Base-by-base conservation (phyloP, 2,329 filamentous ascomycete genomes). In the Cadophora gregata region DNA sequence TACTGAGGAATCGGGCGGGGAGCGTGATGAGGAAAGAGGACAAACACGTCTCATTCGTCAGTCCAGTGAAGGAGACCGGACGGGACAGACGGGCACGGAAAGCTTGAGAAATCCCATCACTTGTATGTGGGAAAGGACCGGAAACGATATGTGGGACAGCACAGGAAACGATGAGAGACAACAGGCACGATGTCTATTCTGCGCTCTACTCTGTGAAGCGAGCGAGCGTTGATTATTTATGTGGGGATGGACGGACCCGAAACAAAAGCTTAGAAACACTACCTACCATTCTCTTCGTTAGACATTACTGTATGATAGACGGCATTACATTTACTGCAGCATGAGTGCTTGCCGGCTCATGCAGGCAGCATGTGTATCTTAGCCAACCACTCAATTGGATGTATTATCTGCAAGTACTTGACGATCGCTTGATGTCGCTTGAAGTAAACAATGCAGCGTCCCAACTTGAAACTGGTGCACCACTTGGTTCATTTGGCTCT, bases 1-100 rank as follows among this genome's bases (percentile, higher is more conserved):
- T 72, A 5, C 38, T 75, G 47, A 69, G 71, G 38, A 72, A 74
- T 59, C 67, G 72, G 27, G 61, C 69, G 19, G 71, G 72, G 3
- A 72, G 67, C 36, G 70, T 67, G 16, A 70, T 74, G 36, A 72
- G 71, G 50, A 77, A 77, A 63, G 76, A 76, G 45, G 73, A 76
- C 21, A 77, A 77, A 59, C 78, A 77, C 60, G 78, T 79, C 36
- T 76, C 74, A 6, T 78, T 79, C 69, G 75, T 78, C 2, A 75
- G 73, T 53, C 75, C 77, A 4, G 72, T 75, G 2, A 75, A 74
- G 66, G 71, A 72, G 31, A 66, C 76, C 4, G 70, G 71, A 4
- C 73, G 72, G 62, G 69, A 70, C 50, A 69, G 68, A 64, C 62
- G 70, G 27, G 65, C 58, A 24, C 56, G 65, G 64, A 70, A 67